These are phyloP conservation scores for Hymenoscyphus albidus DNA, from an alignment of 2,329 filamentous ascomycete species.

Conservation along the genomic window DNA sequence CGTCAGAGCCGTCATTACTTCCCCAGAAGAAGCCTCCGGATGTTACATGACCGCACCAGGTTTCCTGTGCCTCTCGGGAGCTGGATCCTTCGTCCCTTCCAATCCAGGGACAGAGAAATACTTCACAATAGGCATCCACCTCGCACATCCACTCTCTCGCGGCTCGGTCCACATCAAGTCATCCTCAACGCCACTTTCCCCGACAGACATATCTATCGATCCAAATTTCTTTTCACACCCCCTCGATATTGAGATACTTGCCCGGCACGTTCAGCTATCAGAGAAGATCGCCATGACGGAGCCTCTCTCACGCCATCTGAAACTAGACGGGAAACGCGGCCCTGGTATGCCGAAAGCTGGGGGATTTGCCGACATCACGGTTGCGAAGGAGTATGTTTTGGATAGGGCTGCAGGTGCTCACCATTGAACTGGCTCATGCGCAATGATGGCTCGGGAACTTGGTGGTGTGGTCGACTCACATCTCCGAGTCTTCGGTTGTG, in stretches of 20 bases:
- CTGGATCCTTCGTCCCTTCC: background rate
- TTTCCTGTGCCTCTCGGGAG: constrained; percentile 25
- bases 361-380: constrained; percentile 38
- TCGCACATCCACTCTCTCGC: constrained; percentile 42
- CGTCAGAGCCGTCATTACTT: background rate
- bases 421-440: constrained; percentile 51
- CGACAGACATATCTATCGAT: constrained; percentile 39
- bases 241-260: constrained; percentile 34
- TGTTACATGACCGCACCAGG: constrained; percentile 21
- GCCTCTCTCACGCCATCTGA: constrained; percentile 31
- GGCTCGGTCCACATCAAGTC: constrained; percentile 41
- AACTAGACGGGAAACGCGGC: constrained; percentile 39
- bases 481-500: constrained; percentile 53
- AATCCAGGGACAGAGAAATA: constrained; percentile 62
- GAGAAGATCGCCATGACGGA: constrained; percentile 28
- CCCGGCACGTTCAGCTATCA: constrained; percentile 4
- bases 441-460: constrained; percentile 51
- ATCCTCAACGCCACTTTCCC: constrained; percentile 25
- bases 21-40: background rate
- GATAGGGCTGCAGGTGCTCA: constrained; percentile 46
- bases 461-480: constrained; percentile 52
- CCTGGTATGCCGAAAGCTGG: constrained; percentile 37
- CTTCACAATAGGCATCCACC: constrained; percentile 48
- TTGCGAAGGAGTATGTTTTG: constrained; percentile 44
- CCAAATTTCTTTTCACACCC: constrained; percentile 42